These are phyloP conservation scores for Colletotrichum sidae DNA, from an alignment of 2,329 filamentous ascomycete genomes.

Conservation along the genomic window DNA sequence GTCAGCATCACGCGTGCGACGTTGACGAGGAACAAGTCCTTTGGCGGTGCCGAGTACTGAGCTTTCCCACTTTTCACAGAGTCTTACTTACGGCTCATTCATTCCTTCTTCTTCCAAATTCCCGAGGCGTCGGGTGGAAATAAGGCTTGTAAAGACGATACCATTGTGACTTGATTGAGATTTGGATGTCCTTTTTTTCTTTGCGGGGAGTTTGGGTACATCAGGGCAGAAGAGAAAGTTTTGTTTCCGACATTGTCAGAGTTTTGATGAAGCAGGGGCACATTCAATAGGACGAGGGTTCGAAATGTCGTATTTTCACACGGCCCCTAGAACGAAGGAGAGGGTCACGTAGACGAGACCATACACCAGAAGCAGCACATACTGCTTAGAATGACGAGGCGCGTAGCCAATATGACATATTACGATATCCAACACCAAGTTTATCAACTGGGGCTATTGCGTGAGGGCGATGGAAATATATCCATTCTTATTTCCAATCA, in stretches of 20 bases:
- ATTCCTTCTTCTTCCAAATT: conserved; percentile 11
- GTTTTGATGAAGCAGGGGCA: too few species aligned
- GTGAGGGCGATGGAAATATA: too few species aligned
- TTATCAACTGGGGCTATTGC: too few species aligned
- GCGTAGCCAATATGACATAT: conserved; percentile 26
- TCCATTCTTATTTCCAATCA: conserved; percentile 7
- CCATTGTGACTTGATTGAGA: too few species aligned
- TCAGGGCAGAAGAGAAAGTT: too few species aligned
- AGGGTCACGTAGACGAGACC: conserved; percentile 18
- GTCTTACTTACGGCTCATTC: background rate
- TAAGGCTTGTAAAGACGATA: too few species aligned
- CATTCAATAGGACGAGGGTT: too few species aligned
- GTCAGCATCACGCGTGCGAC: conserved; percentile 59
- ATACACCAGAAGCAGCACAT: conserved; percentile 28
- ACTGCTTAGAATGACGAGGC: conserved; percentile 34
- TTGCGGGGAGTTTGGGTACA: conserved; percentile 31
- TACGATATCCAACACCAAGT: background rate
- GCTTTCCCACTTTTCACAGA: background rate
- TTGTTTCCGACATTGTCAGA: too few species aligned
- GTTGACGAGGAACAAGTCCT: conserved; percentile 61
- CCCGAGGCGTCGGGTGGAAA: conserved; percentile 10
- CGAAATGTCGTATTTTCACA: too few species aligned
- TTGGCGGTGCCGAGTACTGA: conserved; percentile 61
- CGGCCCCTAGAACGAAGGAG: background rate
- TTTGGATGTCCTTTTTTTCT: background rate